phyloP scores from a whole-genome alignment of 139 green algal genomes.

The Micractinium sp. region DNA sequence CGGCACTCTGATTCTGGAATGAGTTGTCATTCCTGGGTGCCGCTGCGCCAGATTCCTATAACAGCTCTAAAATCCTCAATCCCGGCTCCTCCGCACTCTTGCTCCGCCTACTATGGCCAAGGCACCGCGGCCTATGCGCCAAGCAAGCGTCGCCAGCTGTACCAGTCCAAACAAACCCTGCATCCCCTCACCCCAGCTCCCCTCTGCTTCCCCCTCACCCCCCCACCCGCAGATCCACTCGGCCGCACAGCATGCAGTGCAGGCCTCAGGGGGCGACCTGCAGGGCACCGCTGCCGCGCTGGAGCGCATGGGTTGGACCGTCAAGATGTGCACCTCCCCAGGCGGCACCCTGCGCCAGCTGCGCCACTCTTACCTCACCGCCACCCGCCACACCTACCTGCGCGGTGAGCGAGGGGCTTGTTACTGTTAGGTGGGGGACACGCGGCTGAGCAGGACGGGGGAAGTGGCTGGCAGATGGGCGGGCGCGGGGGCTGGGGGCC shows the following conservation, averaged over 20 bases:
- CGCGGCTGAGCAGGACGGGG: too few relatives aligned
- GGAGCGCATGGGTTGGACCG: conserved; percentile 16
- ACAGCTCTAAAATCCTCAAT: too few relatives aligned
- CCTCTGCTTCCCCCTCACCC: too few relatives aligned
- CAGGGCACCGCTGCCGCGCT: neutral
- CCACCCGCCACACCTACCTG: neutral
- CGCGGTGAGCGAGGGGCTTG: neutral
- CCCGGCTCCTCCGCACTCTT: too few relatives aligned
- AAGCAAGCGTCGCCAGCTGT: too few relatives aligned
- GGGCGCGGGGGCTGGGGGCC: too few relatives aligned
- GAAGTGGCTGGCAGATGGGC: neutral
- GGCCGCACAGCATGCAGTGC: neutral
- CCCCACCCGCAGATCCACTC: conserved; percentile 18
- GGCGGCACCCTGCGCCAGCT: conserved; percentile 24
- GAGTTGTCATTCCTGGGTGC: too few relatives aligned
- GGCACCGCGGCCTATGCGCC: too few relatives aligned
- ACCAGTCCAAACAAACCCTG: neutral
- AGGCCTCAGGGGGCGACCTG: neutral
- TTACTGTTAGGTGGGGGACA: neutral
- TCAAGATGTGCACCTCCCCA: neutral
- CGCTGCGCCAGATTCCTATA: too few relatives aligned
- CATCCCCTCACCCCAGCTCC: too few relatives aligned
- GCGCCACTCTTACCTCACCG: conserved; percentile 22
- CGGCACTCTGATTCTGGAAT: too few relatives aligned
- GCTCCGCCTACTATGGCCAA: too few relatives aligned